phyloP scores from a whole-genome alignment of 2,329 filamentous ascomycete genomes.

The Fusarium oxysporum region DNA sequence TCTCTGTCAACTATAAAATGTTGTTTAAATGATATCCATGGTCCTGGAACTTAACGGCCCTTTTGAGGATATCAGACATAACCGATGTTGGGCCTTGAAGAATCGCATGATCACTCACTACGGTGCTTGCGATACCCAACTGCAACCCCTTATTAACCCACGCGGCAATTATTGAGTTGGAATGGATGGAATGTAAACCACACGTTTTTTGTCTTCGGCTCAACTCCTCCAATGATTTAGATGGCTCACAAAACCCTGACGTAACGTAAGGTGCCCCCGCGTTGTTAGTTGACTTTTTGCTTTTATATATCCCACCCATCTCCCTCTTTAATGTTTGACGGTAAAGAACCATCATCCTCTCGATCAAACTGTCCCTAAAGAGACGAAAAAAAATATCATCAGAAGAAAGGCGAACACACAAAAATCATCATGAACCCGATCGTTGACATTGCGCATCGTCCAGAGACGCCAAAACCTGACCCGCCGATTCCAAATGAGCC shows the following conservation, averaged over 20 bases:
- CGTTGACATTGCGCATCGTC: conserved; percentile 39
- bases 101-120: conserved; percentile 38
- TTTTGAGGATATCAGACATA: not conserved
- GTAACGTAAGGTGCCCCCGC: conserved; percentile 30
- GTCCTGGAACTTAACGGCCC: conserved; percentile 5
- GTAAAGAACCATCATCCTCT: not conserved
- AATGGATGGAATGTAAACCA: conserved; percentile 27
- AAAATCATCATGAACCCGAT: conserved; percentile 18
- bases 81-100: not conserved
- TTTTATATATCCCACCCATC: conserved; percentile 26
- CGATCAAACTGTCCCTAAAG: not conserved
- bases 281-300: conserved; percentile 21
- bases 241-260: conserved; percentile 29
- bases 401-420: not conserved
- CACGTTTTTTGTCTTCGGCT: conserved; percentile 12
- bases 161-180: not conserved
- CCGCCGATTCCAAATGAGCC: conserved; percentile 48
- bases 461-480: conserved; percentile 49
- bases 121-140: conserved; percentile 6
- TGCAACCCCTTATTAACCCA: conserved; percentile 8
- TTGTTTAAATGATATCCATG: conserved; percentile 7
- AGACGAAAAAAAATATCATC: not conserved
- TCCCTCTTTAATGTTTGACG: not conserved
- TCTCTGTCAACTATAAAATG: conserved; percentile 8
- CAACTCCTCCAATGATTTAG: conserved; percentile 21